Conservation (phyloP, 768 basidiomycete species). For the Chalciporus piperatus region DNA sequence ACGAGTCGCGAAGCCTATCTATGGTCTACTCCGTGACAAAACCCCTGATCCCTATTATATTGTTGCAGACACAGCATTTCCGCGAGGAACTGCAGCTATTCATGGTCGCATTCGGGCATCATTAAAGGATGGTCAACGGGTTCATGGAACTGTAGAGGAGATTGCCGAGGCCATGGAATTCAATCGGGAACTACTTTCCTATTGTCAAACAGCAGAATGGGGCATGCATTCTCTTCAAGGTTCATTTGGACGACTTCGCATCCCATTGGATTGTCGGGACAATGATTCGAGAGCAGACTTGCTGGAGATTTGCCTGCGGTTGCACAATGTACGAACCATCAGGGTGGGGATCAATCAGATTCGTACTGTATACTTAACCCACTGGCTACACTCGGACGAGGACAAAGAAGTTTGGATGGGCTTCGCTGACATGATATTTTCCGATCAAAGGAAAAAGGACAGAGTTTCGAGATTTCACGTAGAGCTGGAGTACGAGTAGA, state of each 20-base stretch:
- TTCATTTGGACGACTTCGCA: slow-evolving; percentile 42
- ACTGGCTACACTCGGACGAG: slow-evolving; percentile 32
- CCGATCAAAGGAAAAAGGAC: slow-evolving; percentile 32
- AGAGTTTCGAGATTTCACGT: slow-evolving; percentile 36
- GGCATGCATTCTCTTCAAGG: slow-evolving; percentile 45
- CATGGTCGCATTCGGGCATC: slow-evolving; percentile 36
- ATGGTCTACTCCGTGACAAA: too few relatives aligned
- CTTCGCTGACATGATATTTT: slow-evolving; percentile 40
- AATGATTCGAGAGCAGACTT: slow-evolving; percentile 24
- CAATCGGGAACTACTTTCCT: slow-evolving; percentile 31
- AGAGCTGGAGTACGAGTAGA: slow-evolving; percentile 20
- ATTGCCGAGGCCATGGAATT: slow-evolving; percentile 24
- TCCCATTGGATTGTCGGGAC: slow-evolving; percentile 39
- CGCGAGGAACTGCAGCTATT: slow-evolving; percentile 14
- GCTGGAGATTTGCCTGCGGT: slow-evolving; percentile 34
- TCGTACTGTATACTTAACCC: slow-evolving; percentile 37
- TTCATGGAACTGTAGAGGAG: slow-evolving; percentile 14
- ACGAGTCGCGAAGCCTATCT: too few relatives aligned
- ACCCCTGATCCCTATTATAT: too few relatives aligned
- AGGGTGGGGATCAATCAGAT: slow-evolving; percentile 45
- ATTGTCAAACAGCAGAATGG: slow-evolving; percentile 51
- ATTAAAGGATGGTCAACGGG: slow-evolving; percentile 31
- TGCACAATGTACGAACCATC: slow-evolving; percentile 35
- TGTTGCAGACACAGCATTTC: not conserved
- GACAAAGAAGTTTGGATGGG: slow-evolving; percentile 35